These are phyloP conservation scores for Cercospora citrullina DNA, from an alignment of 2,329 filamentous ascomycete species.

Conservation along the genomic window DNA sequence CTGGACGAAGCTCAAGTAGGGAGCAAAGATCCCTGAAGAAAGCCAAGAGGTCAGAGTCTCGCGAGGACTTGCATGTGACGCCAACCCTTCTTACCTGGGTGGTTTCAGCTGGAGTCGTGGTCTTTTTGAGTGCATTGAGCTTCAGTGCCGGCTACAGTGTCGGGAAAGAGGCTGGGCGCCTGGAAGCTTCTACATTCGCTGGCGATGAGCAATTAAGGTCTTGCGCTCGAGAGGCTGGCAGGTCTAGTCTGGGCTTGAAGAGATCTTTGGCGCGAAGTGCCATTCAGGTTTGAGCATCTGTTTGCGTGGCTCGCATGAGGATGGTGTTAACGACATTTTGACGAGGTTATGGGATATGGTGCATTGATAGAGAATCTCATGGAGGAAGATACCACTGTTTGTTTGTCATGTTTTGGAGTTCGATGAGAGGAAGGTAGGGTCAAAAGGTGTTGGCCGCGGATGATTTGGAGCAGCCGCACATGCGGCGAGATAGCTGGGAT, in stretches of 20 bases:
- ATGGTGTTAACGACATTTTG: not conserved
- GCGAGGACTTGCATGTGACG: slow-evolving; percentile 45
- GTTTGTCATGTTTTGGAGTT: not conserved
- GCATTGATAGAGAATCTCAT: slow-evolving; percentile 1
- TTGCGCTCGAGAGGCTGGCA: slow-evolving; percentile 38
- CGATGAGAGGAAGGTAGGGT: not conserved
- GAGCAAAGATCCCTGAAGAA: slow-evolving; percentile 50
- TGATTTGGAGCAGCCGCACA: not conserved
- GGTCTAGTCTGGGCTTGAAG: slow-evolving; percentile 37
- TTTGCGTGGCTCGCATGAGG: not conserved
- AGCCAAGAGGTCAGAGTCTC: slow-evolving; percentile 37
- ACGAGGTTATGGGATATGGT: not conserved
- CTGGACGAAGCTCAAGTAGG: slow-evolving; percentile 44
- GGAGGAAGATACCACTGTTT: slow-evolving; percentile 5
- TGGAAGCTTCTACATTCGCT: slow-evolving; percentile 27
- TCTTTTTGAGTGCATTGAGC: slow-evolving; percentile 63
- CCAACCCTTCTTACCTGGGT: slow-evolving; percentile 67
- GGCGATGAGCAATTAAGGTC: slow-evolving; percentile 29
- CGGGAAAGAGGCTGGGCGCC: slow-evolving; percentile 51
- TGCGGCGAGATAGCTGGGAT: not conserved
- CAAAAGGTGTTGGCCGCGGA: not conserved
- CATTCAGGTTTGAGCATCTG: slow-evolving; percentile 32
- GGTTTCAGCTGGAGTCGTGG: slow-evolving; percentile 64
- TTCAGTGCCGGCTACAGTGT: slow-evolving; percentile 65
- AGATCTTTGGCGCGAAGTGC: slow-evolving; percentile 36